Conservation (phyloP, 257 asterid genomes). For the Solanum habrochaites region DNA sequence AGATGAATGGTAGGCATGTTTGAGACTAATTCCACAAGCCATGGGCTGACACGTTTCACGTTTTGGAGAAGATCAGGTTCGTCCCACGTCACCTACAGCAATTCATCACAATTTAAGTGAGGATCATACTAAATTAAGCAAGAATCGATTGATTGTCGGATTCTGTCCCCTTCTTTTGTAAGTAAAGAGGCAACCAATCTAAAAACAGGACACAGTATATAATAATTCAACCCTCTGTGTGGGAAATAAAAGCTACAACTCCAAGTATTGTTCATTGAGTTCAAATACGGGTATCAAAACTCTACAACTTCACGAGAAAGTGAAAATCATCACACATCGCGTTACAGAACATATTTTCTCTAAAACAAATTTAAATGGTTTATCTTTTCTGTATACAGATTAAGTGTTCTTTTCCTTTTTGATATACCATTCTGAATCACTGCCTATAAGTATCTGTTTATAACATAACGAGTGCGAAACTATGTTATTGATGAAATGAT, state of each 20-base stretch:
- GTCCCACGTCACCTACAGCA: conserved; percentile 73
- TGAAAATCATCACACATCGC: neutral
- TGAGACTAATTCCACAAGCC: conserved; percentile 75
- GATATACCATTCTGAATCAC: neutral
- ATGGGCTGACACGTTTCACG: conserved; percentile 80
- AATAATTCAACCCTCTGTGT: neutral
- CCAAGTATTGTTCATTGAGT: neutral
- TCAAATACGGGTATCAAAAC: neutral
- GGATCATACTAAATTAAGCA: neutral
- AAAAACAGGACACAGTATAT: neutral
- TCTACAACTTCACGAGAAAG: neutral
- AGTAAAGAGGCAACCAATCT: neutral
- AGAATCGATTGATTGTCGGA: neutral
- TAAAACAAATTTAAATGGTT: neutral
- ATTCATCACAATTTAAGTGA: neutral
- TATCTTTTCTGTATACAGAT: neutral
- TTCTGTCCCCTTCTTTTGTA: neutral
- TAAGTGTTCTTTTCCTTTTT: neutral
- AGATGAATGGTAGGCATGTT: conserved; percentile 60
- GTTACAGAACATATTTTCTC: neutral
- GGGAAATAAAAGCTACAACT: neutral
- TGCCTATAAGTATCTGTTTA: neutral
- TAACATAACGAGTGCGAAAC: neutral
- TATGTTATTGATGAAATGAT: neutral
- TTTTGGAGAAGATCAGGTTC: conserved; percentile 87